phyloP scores from a whole-genome alignment of 2,329 filamentous ascomycete genomes.

The Trichoderma sp. region DNA sequence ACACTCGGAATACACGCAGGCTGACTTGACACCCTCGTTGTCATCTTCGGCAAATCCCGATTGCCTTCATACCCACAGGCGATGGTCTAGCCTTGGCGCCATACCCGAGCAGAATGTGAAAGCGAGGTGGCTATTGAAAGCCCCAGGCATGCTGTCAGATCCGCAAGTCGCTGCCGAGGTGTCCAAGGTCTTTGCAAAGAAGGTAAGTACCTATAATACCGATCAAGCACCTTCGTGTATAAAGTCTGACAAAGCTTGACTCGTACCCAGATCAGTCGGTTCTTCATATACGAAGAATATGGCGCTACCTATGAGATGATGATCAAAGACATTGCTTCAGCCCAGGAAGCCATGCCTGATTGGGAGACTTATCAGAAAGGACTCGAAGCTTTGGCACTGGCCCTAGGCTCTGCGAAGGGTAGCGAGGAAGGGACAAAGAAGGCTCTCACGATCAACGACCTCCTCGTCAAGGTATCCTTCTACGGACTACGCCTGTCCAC shows the following conservation, averaged over 20 bases:
- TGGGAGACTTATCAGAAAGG: conserved; percentile 84
- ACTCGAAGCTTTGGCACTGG: conserved; percentile 78
- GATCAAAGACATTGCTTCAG: conserved; percentile 72
- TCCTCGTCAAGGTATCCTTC: conserved; percentile 79
- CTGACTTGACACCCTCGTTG: conserved; percentile 31
- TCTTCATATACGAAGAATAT: conserved; percentile 90
- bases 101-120: conserved; percentile 47
- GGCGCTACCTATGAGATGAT: conserved; percentile 87
- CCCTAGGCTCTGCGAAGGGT: conserved; percentile 69
- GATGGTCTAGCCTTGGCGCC: conserved; percentile 53
- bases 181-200: conserved; percentile 62
- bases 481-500: background rate
- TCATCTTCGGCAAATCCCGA: conserved; percentile 27
- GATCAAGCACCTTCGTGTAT: too few relatives aligned
- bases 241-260: conserved; percentile 10
- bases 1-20: conserved; percentile 63
- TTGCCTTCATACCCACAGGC: conserved; percentile 41
- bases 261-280: conserved; percentile 67
- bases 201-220: conserved; percentile 46
- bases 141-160: conserved; percentile 58
- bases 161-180: conserved; percentile 63
- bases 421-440: conserved; percentile 67
- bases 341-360: conserved; percentile 67
- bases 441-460: conserved; percentile 78
- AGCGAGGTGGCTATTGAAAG: conserved; percentile 48